phyloP scores from a whole-genome alignment of 1,139 yeast species.

The Yamadazyma epiphylla region DNA sequence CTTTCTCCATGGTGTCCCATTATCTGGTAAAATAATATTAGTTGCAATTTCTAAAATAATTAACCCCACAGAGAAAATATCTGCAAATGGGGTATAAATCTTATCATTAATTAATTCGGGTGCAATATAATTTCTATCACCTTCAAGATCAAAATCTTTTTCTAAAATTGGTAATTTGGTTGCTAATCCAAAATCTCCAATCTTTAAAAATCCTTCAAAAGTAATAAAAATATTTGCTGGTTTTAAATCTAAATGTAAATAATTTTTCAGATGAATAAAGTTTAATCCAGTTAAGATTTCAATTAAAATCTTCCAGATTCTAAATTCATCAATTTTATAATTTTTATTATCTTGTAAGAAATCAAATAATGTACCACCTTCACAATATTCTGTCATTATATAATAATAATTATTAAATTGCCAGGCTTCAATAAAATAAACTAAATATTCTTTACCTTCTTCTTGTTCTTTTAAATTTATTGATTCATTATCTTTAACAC shows the following conservation, averaged over 20 bases:
- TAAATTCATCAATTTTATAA: slow-evolving; percentile 91
- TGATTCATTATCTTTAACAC: slow-evolving; percentile 37
- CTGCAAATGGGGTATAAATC: slow-evolving; percentile 88
- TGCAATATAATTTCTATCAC: slow-evolving; percentile 96
- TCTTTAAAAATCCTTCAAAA: slow-evolving; percentile 86
- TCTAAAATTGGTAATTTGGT: slow-evolving; percentile 53
- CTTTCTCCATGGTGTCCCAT: slow-evolving; percentile 97
- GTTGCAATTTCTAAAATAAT: slow-evolving; percentile 96
- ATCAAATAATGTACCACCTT: slow-evolving; percentile 83
- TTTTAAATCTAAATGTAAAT: slow-evolving; percentile 82
- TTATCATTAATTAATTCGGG: slow-evolving; percentile 88
- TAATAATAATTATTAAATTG: slow-evolving; percentile 70
- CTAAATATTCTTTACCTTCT: slow-evolving; percentile 72
- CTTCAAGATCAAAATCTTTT: slow-evolving; percentile 80
- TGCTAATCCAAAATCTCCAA: slow-evolving; percentile 74
- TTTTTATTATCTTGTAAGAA: slow-evolving; percentile 68
- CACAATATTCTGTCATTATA: slow-evolving; percentile 94
- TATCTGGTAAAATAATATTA: slow-evolving; percentile 89
- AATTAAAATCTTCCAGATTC: slow-evolving; percentile 93
- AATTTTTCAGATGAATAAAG: slow-evolving; percentile 74
- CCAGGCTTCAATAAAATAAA: slow-evolving; percentile 85
- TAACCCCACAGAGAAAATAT: slow-evolving; percentile 86
- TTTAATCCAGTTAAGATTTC: slow-evolving; percentile 77
- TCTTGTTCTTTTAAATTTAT: slow-evolving; percentile 53
- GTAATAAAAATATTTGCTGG: slow-evolving; percentile 95